Evolutionary conservation across 805 yeast genomes (phyloP), one percentile per base, ranked within the genome.

Genomic region (Candida tallmaniae): DNA sequence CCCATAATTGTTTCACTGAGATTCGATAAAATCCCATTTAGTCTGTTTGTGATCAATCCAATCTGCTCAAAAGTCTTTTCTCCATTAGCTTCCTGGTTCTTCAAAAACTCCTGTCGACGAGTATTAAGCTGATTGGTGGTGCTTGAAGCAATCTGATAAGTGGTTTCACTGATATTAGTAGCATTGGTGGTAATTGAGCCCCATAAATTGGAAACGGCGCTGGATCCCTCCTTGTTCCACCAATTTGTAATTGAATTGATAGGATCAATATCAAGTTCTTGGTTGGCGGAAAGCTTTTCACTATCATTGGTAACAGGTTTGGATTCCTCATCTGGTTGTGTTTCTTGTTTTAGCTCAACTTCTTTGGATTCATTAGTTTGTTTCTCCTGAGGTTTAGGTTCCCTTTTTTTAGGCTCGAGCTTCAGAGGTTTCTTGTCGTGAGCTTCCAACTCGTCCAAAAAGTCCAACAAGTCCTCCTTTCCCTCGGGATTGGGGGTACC

Each of bases 181-280:
- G 78, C 78, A 40, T 70, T 68, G 32, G 69, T 60, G 2, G 80
- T 60, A 15, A 87, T 80, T 9, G 80, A 68, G 8, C 78, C 83
- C 87, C 88, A 82, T 10, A 83, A 45, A 5, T 78, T 77, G 4
- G 74, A 68, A 2, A 81, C 86, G 18, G 76, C 76, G 2, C 72
- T 65, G 2, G 87, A 76, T 0, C 89, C 89, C 28, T 78, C 78
- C 1, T 68, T 67, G 3, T 76, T 73, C 87, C 88, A 82, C 93
- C 94, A 83, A 24, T 69, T 75, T 4, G 87, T 68, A 32, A 83
- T 59, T 2, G 85, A 71, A 0, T 79, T 67, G 23, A 82, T 70
- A 11, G 89, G 87, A 48, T 80, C 87, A 40, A 68, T 52, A 9
- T 54, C 57, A 19, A 41, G 40, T 34, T 51, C 58, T 4, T 45